Percentiles rank a stretch among this genome's conserved stretches.
Evolutionary conservation across 345 rosid genomes (phyloP).

Genomic region (Pistacia integerrima): DNA sequence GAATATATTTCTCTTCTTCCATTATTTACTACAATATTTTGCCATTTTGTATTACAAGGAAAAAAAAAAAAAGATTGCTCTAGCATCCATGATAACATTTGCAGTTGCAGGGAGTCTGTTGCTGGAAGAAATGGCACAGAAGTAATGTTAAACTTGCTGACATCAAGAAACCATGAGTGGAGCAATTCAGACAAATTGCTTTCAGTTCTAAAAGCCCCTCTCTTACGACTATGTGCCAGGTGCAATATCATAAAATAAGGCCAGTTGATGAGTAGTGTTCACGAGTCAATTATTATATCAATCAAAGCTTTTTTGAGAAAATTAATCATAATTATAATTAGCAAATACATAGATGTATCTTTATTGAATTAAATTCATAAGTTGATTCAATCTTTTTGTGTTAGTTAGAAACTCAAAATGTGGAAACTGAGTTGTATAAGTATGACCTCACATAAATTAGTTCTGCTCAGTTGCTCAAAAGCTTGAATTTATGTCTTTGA

Average conservation of each 20-base stretch:
- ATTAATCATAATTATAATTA: no score
- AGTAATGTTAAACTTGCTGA: constrained; percentile 57
- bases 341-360: no score
- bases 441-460: not conserved
- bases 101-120: constrained; percentile 45
- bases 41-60: no score
- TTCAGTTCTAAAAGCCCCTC: constrained; percentile 59
- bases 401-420: not conserved
- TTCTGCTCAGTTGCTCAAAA: not conserved
- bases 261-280: not conserved
- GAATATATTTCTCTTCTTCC: no score
- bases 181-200: constrained; percentile 44
- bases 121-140: constrained; percentile 71
- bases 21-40: no score
- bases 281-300: not conserved
- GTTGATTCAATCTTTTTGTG: not conserved
- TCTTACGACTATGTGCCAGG: constrained; percentile 88
- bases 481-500: constrained; percentile 1
- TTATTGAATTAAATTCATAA: not conserved
- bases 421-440: not conserved
- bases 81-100: constrained; percentile 17
- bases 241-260: constrained; percentile 22
- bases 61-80: not conserved
- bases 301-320: not conserved
- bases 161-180: constrained; percentile 56